Evolutionary conservation across 306 rosid genomes (phyloP), one percentile per base, ranked within the genome.

Genomic region (Crotalaria pallida): DNA sequence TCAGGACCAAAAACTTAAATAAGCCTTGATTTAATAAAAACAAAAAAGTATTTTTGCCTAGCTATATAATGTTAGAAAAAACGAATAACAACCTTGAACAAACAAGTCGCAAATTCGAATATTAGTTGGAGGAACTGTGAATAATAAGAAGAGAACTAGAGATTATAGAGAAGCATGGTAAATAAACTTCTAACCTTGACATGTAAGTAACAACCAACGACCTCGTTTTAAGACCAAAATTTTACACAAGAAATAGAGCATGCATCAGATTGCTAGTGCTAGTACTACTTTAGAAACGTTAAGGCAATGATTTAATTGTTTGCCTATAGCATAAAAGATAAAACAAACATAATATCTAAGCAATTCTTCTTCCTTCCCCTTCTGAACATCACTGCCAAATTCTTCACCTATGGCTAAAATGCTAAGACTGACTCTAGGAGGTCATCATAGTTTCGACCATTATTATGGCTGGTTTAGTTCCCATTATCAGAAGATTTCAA

Each of bases 401-500:
- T 44, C 59, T 58, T 77, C n/a, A n/a, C 80, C 36, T 31, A 31
- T 76, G 69, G 64, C 58, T 62, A 72, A 47, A 69, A n/a, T 53
- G 65, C 71, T 51, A 79, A 73, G 36, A 31, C 36, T n/a, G n/a
- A n/a, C n/a, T n/a, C n/a, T 31, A 31, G 36, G 6, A 74, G 68
- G 49, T 50, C 75, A n/a, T n/a, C 26, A 38, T 16, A 51, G 45
- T 24, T 75, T 72, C 19, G n/a, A 56, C 45, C 71, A 58, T 56
- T 69, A 62, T 36, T 1, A 31, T 23, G n/a, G n/a, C 72, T 10
- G 13, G 69, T 64, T 69, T 69, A 90, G 74, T 91, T 91, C 40
- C 90, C 91, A 76, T 89, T 89, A 67, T 83, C 92, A 4, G 83
- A 47, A 55, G 89, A 63, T 73, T 87, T 94, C 65, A 90, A 73